Evolutionary conservation across 2,329 filamentous ascomycete species (phyloP).

Genomic region (Arthroderma sp.): DNA sequence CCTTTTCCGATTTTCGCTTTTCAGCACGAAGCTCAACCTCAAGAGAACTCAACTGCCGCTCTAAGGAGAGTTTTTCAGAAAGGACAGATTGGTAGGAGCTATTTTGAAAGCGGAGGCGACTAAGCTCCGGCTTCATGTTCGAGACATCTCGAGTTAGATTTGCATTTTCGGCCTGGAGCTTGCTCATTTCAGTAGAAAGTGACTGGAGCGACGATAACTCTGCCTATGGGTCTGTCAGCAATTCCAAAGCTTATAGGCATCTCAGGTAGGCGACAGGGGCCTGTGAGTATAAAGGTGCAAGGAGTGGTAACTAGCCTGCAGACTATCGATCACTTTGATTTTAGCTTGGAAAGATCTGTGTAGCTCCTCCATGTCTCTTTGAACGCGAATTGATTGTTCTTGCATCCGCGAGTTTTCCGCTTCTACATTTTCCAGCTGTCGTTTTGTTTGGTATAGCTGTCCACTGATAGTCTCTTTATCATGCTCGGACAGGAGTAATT

Average conservation of each 20-base stretch:
- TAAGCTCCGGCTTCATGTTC: constrained; percentile 48
- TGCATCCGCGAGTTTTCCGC: not conserved
- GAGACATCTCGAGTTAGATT: constrained; percentile 49
- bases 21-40: constrained; percentile 77
- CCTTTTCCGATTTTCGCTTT: constrained; percentile 38
- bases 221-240: not conserved
- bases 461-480: constrained; percentile 5
- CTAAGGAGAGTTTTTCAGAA: constrained; percentile 65
- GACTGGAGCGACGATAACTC: constrained; percentile 59
- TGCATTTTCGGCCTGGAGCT: constrained; percentile 54
- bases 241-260: not conserved
- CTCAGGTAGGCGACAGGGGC: not conserved
- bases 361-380: constrained; percentile 2
- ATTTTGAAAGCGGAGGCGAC: constrained; percentile 49
- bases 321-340: constrained; percentile 43
- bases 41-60: constrained; percentile 62
- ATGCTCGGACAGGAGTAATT: constrained; percentile 6
- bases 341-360: constrained; percentile 34
- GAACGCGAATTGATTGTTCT: not conserved
- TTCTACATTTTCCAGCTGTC: not conserved
- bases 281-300: constrained; percentile 22
- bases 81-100: constrained; percentile 54
- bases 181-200: constrained; percentile 56
- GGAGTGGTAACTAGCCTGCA: constrained; percentile 33
- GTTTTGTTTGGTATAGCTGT: not conserved